These are phyloP conservation scores for Gossypium laxum DNA, from an alignment of 441 rosid species.

Conservation along the genomic window DNA sequence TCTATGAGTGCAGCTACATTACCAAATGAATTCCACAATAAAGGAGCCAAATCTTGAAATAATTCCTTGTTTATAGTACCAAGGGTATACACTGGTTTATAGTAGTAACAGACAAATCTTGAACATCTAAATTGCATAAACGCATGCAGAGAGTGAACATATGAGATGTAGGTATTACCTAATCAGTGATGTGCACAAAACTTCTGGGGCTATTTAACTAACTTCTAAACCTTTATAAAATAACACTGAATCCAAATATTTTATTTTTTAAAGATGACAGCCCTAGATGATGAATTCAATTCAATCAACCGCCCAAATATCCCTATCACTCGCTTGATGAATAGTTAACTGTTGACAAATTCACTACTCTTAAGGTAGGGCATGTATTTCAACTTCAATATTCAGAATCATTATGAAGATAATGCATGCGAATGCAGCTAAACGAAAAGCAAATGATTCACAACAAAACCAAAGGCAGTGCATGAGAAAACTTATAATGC, in stretches of 20 bases:
- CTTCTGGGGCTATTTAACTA: not conserved
- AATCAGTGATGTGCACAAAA: not conserved
- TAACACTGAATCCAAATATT: not conserved
- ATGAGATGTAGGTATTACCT: not conserved
- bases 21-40: constrained; percentile 35
- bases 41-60: constrained; percentile 36
- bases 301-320: not conserved
- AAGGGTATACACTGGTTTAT: constrained; percentile 26
- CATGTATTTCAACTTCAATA: not conserved
- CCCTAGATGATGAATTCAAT: not conserved
- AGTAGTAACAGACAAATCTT: not conserved
- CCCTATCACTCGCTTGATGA: not conserved
- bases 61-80: constrained; percentile 26
- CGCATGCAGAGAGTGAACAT: not conserved
- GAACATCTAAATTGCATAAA: constrained; percentile 11
- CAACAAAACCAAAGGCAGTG: not conserved
- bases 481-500: not conserved
- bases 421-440: not conserved
- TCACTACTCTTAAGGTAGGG: not conserved
- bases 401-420: not conserved
- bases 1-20: constrained; percentile 31
- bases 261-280: not conserved
- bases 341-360: not conserved
- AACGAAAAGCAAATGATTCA: not conserved
- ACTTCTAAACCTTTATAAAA: not conserved